A percentile compares a stretch with the other conserved stretches of the same genome.
Evolutionary conservation across 768 basidiomycete species (phyloP).

Genomic region (Boletus reticuloceps): DNA sequence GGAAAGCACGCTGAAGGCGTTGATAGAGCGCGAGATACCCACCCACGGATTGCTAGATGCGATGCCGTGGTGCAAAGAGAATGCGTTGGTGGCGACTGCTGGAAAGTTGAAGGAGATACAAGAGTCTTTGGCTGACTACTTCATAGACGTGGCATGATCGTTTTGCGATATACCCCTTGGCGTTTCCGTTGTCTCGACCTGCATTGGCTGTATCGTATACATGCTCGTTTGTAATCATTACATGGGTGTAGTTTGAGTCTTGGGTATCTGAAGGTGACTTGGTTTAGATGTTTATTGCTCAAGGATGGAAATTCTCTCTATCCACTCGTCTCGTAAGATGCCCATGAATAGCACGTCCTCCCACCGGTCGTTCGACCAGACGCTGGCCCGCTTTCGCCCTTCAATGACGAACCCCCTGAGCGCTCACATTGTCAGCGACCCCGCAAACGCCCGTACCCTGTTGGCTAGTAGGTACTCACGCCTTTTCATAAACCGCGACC

Average conservation of each 20-base stretch:
- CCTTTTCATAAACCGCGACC: slow-evolving; percentile 38
- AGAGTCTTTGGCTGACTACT: slow-evolving; percentile 45
- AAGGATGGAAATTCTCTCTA: slow-evolving; percentile 16
- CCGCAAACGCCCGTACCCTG: too few species aligned
- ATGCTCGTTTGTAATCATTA: slow-evolving; percentile 9
- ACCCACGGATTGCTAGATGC: slow-evolving; percentile 40
- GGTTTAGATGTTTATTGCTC: slow-evolving; percentile 11
- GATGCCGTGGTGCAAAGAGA: slow-evolving; percentile 45
- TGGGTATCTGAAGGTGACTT: slow-evolving; percentile 5
- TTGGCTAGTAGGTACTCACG: slow-evolving; percentile 30
- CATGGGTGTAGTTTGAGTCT: background rate
- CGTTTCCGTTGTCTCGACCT: background rate
- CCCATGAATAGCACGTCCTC: slow-evolving; percentile 39
- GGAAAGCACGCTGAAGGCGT: slow-evolving; percentile 45
- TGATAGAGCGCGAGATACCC: slow-evolving; percentile 43
- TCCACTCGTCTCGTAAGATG: slow-evolving; percentile 41
- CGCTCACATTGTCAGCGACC: background rate
- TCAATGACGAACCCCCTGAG: slow-evolving; percentile 41
- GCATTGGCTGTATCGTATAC: slow-evolving; percentile 9
- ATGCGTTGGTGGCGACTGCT: slow-evolving; percentile 39
- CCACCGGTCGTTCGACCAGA: slow-evolving; percentile 38
- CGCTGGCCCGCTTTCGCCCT: slow-evolving; percentile 35
- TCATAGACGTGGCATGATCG: slow-evolving; percentile 39
- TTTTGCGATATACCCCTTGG: background rate
- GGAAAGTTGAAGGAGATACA: slow-evolving; percentile 46